Conservation (phyloP, 2,329 filamentous ascomycete species). For the Stemphylium vesicarium region DNA sequence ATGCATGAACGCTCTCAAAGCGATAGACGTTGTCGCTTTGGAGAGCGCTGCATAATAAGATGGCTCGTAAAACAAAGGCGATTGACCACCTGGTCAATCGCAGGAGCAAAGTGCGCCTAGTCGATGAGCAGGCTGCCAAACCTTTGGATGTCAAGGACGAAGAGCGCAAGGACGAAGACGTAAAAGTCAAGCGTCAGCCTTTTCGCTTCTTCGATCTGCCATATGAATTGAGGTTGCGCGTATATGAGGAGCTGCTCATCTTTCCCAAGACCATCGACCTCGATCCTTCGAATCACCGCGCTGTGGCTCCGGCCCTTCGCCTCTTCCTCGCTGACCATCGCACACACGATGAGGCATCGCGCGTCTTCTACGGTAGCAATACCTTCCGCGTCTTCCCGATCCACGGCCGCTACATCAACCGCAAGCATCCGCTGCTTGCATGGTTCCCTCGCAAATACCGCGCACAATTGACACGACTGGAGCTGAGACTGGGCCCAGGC, state of each 20-base stretch:
- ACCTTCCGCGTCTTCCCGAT: slow-evolving; percentile 62
- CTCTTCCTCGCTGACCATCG: slow-evolving; percentile 68
- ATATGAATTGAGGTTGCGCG: slow-evolving; percentile 58
- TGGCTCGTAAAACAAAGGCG: slow-evolving; percentile 33
- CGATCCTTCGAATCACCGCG: slow-evolving; percentile 69
- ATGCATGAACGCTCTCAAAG: slow-evolving; percentile 51
- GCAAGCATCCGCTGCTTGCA: slow-evolving; percentile 72
- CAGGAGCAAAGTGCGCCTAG: slow-evolving; percentile 33
- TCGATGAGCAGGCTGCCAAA: slow-evolving; percentile 11
- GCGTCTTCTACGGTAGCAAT: slow-evolving; percentile 59
- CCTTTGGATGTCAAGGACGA: neutral
- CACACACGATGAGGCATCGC: slow-evolving; percentile 59
- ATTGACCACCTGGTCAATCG: slow-evolving; percentile 35
- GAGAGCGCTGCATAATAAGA: slow-evolving; percentile 18
- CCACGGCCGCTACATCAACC: slow-evolving; percentile 69
- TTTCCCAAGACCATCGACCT: slow-evolving; percentile 68
- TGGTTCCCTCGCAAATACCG: slow-evolving; percentile 69
- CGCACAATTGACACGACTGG: slow-evolving; percentile 65
- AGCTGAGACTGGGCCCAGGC: slow-evolving; percentile 74
- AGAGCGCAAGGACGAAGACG: slow-evolving; percentile 4
- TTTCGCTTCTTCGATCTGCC: slow-evolving; percentile 62
- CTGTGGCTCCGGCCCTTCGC: slow-evolving; percentile 65
- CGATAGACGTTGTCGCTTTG: slow-evolving; percentile 38
- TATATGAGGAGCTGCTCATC: slow-evolving; percentile 57
- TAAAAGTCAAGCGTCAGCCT: slow-evolving; percentile 19